phyloP scores from a whole-genome alignment of 441 rosid genomes.

The Mallotus japonicus region DNA sequence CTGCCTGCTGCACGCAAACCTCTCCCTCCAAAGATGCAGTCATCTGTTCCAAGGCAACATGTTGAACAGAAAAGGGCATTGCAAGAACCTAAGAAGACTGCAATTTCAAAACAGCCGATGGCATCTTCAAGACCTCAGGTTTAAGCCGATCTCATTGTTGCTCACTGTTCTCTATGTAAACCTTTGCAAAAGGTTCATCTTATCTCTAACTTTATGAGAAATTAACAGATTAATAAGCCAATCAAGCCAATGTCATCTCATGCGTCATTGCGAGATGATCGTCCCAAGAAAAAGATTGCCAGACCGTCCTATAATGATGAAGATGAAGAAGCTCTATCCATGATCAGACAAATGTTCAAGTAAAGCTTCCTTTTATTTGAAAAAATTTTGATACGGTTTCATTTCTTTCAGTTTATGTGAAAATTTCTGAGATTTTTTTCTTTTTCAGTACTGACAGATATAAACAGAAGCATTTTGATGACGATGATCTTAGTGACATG shows the following conservation, averaged over 20 bases:
- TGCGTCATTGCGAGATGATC: slow-evolving; percentile 34
- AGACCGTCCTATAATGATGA: slow-evolving; percentile 36
- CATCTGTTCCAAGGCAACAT: slow-evolving; percentile 47
- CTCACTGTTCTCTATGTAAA: neutral
- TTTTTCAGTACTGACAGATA: slow-evolving; percentile 43
- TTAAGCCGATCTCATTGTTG: neutral
- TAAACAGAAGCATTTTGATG: slow-evolving; percentile 41
- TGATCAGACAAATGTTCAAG: slow-evolving; percentile 70
- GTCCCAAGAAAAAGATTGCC: slow-evolving; percentile 57
- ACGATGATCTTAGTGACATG: slow-evolving; percentile 63
- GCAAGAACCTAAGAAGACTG: slow-evolving; percentile 38
- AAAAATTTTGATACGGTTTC: neutral
- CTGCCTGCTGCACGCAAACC: slow-evolving; percentile 41
- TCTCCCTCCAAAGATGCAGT: slow-evolving; percentile 42
- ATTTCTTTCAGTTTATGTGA: neutral
- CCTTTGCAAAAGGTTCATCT: slow-evolving; percentile 6
- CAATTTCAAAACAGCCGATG: slow-evolving; percentile 42
- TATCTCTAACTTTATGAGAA: slow-evolving; percentile 13
- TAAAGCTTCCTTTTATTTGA: slow-evolving; percentile 23
- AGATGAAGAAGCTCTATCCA: slow-evolving; percentile 53
- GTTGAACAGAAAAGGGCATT: slow-evolving; percentile 48
- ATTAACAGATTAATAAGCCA: slow-evolving; percentile 25
- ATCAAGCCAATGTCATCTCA: slow-evolving; percentile 44
- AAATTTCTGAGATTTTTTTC: neutral
- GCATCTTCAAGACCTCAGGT: slow-evolving; percentile 58